Conservation (phyloP, 1,284 basidiomycete species). For the Leucoagaricus sp. region DNA sequence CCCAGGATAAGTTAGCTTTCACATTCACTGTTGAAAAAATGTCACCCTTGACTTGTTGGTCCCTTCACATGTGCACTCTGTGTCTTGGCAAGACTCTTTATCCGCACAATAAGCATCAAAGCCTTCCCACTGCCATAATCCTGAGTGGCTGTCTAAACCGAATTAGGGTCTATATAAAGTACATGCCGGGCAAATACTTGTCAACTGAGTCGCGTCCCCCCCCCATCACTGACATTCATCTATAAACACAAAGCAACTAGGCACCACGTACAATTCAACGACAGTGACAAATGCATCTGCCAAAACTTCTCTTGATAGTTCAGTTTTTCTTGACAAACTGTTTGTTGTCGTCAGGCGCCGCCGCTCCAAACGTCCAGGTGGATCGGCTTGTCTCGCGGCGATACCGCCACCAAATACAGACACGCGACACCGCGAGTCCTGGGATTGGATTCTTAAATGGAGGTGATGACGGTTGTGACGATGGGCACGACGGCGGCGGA, state of each 20-base stretch:
- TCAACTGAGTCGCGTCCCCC: not conserved
- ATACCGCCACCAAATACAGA: conserved; percentile 11
- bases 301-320: conserved; percentile 1
- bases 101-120: no score
- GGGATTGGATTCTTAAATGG: conserved; percentile 23
- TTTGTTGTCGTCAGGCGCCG: not conserved
- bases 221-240: not conserved
- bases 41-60: no score
- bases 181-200: no score
- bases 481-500: conserved; percentile 22
- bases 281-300: not conserved
- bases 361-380: not conserved
- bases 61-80: no score
- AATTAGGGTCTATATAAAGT: not conserved
- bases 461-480: conserved; percentile 13
- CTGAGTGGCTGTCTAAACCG: not conserved
- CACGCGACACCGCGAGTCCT: conserved; percentile 18
- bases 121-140: no score
- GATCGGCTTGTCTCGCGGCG: conserved; percentile 15
- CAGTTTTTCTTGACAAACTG: not conserved
- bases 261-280: not conserved
- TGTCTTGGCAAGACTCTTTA: no score
- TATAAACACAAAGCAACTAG: no score
- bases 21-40: no score
- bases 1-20: no score